Evolutionary conservation across 192 early-diverging fungal genomes (phyloP).

Genomic region (Umbelopsis isabellina): DNA sequence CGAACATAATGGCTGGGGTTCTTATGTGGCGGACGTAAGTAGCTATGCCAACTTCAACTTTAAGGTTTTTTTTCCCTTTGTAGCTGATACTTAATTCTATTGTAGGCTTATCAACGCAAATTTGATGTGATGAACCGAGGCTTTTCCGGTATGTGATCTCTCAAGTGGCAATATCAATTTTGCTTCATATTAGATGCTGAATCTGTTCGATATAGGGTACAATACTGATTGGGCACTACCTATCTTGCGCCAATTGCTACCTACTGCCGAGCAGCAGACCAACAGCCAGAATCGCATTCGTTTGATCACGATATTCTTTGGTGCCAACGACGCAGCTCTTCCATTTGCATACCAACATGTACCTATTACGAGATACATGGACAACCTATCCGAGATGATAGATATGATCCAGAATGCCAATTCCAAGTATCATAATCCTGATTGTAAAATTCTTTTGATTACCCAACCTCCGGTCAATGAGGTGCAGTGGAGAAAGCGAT

Average conservation of each 20-base stretch:
- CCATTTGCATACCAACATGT: conserved; percentile 58
- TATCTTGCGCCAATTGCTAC: conserved; percentile 59
- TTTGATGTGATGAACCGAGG: conserved; percentile 18
- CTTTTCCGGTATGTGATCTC: background rate
- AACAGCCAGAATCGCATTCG: conserved; percentile 39
- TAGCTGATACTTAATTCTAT: background rate
- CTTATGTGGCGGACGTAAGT: conserved; percentile 7
- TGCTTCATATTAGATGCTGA: background rate
- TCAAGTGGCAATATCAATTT: background rate
- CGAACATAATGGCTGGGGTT: background rate
- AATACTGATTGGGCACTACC: conserved; percentile 64
- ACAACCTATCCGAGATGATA: conserved; percentile 68
- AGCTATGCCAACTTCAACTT: background rate
- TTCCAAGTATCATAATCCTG: conserved; percentile 60
- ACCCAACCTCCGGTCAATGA: conserved; percentile 75
- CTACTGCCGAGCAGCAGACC: conserved; percentile 32
- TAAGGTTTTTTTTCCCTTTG: background rate
- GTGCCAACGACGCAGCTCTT: conserved; percentile 79
- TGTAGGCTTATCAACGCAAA: conserved; percentile 6
- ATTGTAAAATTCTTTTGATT: conserved; percentile 67
- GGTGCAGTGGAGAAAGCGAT: conserved; percentile 39
- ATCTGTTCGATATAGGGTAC: conserved; percentile 37
- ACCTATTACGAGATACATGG: conserved; percentile 55
- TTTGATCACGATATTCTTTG: conserved; percentile 77
- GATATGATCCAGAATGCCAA: conserved; percentile 49